Base-by-base conservation (phyloP, 495 filamentous ascomycete genomes). In the Neurospora discreta region DNA sequence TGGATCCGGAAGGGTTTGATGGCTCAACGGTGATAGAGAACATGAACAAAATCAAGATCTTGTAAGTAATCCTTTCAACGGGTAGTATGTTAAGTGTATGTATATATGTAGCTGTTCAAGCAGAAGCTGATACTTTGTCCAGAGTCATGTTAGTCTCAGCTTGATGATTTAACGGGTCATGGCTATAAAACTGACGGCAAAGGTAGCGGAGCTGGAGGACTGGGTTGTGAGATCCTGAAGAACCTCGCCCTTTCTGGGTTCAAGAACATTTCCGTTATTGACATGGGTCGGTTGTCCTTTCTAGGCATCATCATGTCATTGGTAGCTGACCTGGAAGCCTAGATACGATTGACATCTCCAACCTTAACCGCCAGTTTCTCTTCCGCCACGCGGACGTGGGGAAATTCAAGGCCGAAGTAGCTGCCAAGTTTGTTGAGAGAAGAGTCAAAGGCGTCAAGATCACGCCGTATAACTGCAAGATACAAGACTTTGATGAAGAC, bases 151-250 rank as follows among this genome's bases (percentile, higher is more conserved):
- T 73, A 69, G 81, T 77, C 73, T 58, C 52, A 13, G 15, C 23
- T 16, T 20, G 10, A 58, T 43, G 68, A 67, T 41, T 33, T 60
- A 18, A 18, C 39, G 8, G 9, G 15, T 15, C 38, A 77, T 67
- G 1, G 20, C 67, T 40, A 67, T 16, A 15, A 65, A 85, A 74
- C 71, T 97, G 92, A 75, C 44, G 40, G 10, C 20, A 18, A 18
- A 13, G 30, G 13, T 13, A 80, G 77, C 42, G 96, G 96, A 52
- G 96, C 96, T 74, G 96, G 96, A 72, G 96, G 96, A 13, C 80
- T 99, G 74, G 96, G 96, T 72, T 99, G 96, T 76, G 96, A 99
- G 80, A 94, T 99, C 68, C 81, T 99, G 44, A 99, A 99, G 84
- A 94, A 98, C 76, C 88, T 99, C 11, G 95, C 96, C 39, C 86